phyloP scores from a whole-genome alignment of 768 basidiomycete genomes.

The Termitomyces sp. region DNA sequence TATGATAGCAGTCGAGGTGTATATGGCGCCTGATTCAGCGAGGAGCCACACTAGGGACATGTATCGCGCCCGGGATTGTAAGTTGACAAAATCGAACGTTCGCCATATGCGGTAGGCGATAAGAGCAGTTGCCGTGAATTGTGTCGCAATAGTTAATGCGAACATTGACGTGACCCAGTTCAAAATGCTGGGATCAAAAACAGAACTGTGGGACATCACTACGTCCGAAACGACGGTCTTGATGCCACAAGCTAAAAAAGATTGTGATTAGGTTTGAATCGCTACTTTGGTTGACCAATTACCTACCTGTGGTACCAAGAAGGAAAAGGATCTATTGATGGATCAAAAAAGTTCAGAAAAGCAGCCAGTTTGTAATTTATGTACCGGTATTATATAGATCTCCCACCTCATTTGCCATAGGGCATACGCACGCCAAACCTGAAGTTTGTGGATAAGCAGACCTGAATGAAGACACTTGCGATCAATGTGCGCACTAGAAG shows the following conservation, averaged over 20 bases:
- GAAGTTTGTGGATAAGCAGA: neutral
- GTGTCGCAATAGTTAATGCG: constrained; percentile 21
- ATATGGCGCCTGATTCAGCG: constrained; percentile 20
- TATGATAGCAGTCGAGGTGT: constrained; percentile 20
- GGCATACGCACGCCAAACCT: constrained; percentile 23
- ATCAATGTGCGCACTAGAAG: constrained; percentile 14
- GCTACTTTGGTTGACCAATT: neutral
- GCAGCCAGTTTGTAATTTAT: neutral
- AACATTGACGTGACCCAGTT: constrained; percentile 23
- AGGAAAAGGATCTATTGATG: constrained; percentile 12
- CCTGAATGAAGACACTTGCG: neutral
- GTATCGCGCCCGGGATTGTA: constrained; percentile 12
- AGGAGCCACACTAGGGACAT: constrained; percentile 18
- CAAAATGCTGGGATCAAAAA: constrained; percentile 20
- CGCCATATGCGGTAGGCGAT: constrained; percentile 19
- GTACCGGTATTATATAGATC: constrained; percentile 16
- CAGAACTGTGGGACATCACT: constrained; percentile 14
- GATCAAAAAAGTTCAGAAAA: neutral
- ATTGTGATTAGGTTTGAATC: neutral
- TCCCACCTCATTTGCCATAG: constrained; percentile 19
- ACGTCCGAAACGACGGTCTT: constrained; percentile 17
- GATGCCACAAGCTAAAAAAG: constrained; percentile 17
- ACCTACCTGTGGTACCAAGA: constrained; percentile 18
- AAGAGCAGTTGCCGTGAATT: constrained; percentile 18
- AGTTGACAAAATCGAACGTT: constrained; percentile 9